Percentiles rank a stretch among this genome's conserved stretches.
Conservation (phyloP, 2,329 filamentous ascomycete genomes). For the Shiraia sp. region DNA sequence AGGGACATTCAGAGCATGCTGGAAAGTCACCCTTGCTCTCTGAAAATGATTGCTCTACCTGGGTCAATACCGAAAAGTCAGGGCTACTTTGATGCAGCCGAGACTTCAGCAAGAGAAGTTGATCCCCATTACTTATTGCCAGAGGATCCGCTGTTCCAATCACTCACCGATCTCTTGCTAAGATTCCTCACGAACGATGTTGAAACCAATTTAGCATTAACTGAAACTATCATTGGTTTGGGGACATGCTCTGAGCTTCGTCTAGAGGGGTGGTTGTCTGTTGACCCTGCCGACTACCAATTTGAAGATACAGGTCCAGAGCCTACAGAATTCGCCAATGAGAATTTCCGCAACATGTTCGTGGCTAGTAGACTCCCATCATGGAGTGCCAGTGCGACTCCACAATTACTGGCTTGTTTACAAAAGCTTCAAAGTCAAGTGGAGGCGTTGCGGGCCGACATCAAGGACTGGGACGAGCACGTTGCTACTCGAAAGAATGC, state of each 20-base stretch:
- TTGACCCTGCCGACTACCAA: conserved; percentile 61
- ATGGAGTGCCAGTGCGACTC: conserved; percentile 43
- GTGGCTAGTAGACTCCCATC: conserved; percentile 41
- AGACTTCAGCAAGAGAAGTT: conserved; percentile 63
- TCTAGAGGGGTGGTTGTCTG: conserved; percentile 87
- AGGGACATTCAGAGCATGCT: conserved; percentile 71
- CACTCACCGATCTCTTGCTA: conserved; percentile 64
- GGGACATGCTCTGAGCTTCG: conserved; percentile 83
- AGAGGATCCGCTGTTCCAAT: conserved; percentile 61
- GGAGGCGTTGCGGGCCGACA: conserved; percentile 46
- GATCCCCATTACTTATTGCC: conserved; percentile 63
- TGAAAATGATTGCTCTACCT: conserved; percentile 67
- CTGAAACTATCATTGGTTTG: conserved; percentile 79
- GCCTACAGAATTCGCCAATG: conserved; percentile 29
- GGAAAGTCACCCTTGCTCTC: conserved; percentile 74
- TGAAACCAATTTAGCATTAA: conserved; percentile 86
- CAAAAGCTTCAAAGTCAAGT: conserved; percentile 49
- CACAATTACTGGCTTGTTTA: conserved; percentile 49
- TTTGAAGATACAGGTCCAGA: conserved; percentile 33
- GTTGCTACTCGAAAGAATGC: conserved; percentile 55
- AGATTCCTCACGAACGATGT: conserved; percentile 89
- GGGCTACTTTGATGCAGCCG: conserved; percentile 50
- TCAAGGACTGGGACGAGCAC: conserved; percentile 54
- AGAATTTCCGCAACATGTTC: conserved; percentile 37
- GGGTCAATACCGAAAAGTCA: conserved; percentile 60